Evolutionary conservation across 73 alveolate genomes (phyloP).

Genomic region (Paramecium sexaurelia): DNA sequence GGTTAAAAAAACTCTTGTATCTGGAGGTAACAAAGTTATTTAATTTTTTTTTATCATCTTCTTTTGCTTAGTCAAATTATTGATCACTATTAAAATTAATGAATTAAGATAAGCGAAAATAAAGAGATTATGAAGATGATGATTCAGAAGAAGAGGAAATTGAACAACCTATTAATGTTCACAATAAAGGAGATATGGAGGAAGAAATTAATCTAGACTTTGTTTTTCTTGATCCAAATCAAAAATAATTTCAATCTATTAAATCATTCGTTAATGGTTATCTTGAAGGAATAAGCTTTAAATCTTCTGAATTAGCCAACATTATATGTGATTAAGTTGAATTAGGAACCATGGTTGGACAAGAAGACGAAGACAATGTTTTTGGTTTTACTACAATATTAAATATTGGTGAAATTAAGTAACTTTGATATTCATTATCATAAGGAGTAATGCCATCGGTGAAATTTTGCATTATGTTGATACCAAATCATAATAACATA

Average conservation of each 20-base stretch:
- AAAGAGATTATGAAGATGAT: neutral
- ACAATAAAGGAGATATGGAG: slow-evolving; percentile 37
- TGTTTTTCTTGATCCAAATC: slow-evolving; percentile 38
- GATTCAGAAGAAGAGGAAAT: slow-evolving; percentile 37
- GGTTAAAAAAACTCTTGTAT: neutral
- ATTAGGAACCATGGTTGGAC: slow-evolving; percentile 52
- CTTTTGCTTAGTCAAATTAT: slow-evolving; percentile 13
- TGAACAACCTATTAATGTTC: slow-evolving; percentile 6
- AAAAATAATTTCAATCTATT: neutral
- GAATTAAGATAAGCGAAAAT: slow-evolving; percentile 3
- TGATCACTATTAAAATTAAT: slow-evolving; percentile 41
- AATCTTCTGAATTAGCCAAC: slow-evolving; percentile 22
- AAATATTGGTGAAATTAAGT: slow-evolving; percentile 37
- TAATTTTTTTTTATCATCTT: neutral
- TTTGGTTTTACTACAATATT: slow-evolving; percentile 40
- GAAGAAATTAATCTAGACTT: slow-evolving; percentile 39
- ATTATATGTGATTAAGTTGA: neutral
- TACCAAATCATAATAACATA: slow-evolving; percentile 8
- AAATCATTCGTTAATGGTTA: slow-evolving; percentile 33
- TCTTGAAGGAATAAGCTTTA: slow-evolving; percentile 30
- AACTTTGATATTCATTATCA: neutral
- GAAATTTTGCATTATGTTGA: slow-evolving; percentile 37
- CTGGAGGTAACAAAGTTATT: neutral
- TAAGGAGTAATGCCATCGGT: neutral
- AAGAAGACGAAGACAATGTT: slow-evolving; percentile 19